Evolutionary conservation across 306 rosid species (phyloP).

Genomic region (Quercus ilex): DNA sequence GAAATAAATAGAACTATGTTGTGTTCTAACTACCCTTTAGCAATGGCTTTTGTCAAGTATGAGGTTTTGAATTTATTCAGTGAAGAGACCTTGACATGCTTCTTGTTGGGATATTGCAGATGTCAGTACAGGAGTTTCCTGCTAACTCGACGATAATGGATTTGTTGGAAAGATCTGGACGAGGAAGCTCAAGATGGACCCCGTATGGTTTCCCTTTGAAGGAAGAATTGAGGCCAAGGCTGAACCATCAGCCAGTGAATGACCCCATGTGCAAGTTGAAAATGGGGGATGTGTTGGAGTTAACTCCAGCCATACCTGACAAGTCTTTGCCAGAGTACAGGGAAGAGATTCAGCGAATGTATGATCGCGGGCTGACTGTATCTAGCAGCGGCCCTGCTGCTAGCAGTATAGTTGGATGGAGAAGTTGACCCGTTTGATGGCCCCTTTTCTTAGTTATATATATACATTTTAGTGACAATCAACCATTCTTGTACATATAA

Average conservation of each 20-base stretch:
- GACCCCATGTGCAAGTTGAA: conserved; percentile 75
- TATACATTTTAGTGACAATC: conserved; percentile 6
- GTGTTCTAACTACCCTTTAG: background rate
- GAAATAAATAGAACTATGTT: background rate
- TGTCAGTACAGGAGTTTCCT: conserved; percentile 94
- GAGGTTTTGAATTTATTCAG: background rate
- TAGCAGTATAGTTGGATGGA: conserved; percentile 52
- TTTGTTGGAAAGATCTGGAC: conserved; percentile 64
- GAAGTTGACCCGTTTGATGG: conserved; percentile 43
- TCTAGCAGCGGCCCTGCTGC: conserved; percentile 45
- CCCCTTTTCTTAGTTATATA: background rate
- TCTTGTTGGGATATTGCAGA: conserved; percentile 45
- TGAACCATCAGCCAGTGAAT: conserved; percentile 64
- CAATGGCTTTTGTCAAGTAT: no score
- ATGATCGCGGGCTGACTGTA: conserved; percentile 59
- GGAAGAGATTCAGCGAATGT: conserved; percentile 97
- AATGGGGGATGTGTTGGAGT: conserved; percentile 95
- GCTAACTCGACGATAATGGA: conserved; percentile 67
- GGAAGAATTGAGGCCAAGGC: conserved; percentile 91
- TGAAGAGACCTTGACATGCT: background rate
- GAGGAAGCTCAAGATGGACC: conserved; percentile 64
- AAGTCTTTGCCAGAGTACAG: conserved; percentile 77
- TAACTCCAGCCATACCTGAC: conserved; percentile 75
- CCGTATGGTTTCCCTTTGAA: conserved; percentile 77
- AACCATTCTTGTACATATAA: conserved; percentile 31